Percentiles rank a stretch among this genome's conserved stretches.
Conservation (phyloP, 1,139 yeast genomes). For the Geotrichum carabidarum region DNA sequence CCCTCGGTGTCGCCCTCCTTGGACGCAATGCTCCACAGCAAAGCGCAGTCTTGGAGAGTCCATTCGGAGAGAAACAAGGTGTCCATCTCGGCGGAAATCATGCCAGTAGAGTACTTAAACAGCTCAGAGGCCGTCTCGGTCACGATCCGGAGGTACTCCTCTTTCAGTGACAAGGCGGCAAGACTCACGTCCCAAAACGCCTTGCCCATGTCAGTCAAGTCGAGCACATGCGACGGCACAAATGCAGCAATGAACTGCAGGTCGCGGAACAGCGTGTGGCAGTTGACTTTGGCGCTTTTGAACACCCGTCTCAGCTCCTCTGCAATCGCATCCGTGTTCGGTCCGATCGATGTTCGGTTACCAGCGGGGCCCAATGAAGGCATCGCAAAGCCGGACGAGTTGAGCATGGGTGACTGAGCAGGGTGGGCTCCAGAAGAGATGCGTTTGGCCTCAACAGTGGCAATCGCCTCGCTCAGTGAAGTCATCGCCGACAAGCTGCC, state of each 20-base stretch:
- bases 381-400: conserved; percentile 7
- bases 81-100: conserved; percentile 20
- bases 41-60: conserved; percentile 31
- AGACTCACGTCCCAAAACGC: conserved; percentile 40
- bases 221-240: conserved; percentile 35
- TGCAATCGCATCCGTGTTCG: conserved; percentile 36
- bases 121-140: conserved; percentile 36
- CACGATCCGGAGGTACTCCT: conserved; percentile 32
- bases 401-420: conserved; percentile 11
- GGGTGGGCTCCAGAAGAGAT: conserved; percentile 25
- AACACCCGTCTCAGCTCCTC: conserved; percentile 33
- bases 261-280: conserved; percentile 37
- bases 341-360: conserved; percentile 21
- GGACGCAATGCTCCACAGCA: conserved; percentile 33
- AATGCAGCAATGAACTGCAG: conserved; percentile 38
- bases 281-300: conserved; percentile 27
- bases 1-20: conserved; percentile 33
- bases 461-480: conserved; percentile 29
- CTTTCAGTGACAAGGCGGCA: conserved; percentile 37
- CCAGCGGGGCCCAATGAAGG: not conserved
- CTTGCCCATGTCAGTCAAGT: conserved; percentile 35
- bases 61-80: conserved; percentile 26
- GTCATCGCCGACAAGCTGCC: conserved; percentile 24
- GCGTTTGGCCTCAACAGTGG: conserved; percentile 31
- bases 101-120: conserved; percentile 33